Evolutionary conservation across 1,284 basidiomycete genomes (phyloP).

Genomic region (Erythrobasidium hasegawianum): DNA sequence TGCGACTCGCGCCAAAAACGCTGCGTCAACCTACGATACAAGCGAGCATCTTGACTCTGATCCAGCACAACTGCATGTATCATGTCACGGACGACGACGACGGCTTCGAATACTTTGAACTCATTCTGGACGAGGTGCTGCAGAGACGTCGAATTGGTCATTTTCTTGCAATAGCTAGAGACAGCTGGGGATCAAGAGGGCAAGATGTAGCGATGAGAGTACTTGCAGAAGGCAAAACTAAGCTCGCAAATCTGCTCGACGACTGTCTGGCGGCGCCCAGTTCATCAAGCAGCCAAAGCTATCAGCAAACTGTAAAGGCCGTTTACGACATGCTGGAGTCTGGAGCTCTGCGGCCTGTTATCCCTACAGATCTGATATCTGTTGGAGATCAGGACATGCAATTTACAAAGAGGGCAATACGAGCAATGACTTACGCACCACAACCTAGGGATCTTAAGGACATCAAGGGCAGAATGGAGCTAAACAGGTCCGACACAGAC

Average conservation of each 20-base stretch:
- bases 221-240: slow-evolving; percentile 32
- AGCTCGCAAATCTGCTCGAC: slow-evolving; percentile 23
- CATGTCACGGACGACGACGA: slow-evolving; percentile 45
- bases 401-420: slow-evolving; percentile 2
- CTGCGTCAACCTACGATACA: slow-evolving; percentile 66
- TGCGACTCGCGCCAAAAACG: slow-evolving; percentile 62
- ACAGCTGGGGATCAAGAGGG: slow-evolving; percentile 55
- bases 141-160: slow-evolving; percentile 47
- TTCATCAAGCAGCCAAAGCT: neutral
- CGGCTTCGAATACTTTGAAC: slow-evolving; percentile 49
- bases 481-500: slow-evolving; percentile 1
- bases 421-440: slow-evolving; percentile 11
- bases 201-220: slow-evolving; percentile 9
- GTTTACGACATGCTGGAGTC: slow-evolving; percentile 32
- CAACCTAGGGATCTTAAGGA: slow-evolving; percentile 21
- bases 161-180: slow-evolving; percentile 73
- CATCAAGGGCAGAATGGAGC: slow-evolving; percentile 6
- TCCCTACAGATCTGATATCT: slow-evolving; percentile 9
- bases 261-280: slow-evolving; percentile 3
- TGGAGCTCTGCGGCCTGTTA: slow-evolving; percentile 26
- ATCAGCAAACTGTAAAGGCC: slow-evolving; percentile 12
- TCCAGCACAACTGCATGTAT: slow-evolving; percentile 72
- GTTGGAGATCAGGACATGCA: slow-evolving; percentile 28
- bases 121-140: slow-evolving; percentile 49
- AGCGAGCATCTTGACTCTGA: slow-evolving; percentile 71